A percentile compares a stretch with the other conserved stretches of the same genome.
These are phyloP conservation scores for Plasmodium knowlesi DNA, from an alignment of 169 alveolate genomes.

Conservation along the genomic window DNA sequence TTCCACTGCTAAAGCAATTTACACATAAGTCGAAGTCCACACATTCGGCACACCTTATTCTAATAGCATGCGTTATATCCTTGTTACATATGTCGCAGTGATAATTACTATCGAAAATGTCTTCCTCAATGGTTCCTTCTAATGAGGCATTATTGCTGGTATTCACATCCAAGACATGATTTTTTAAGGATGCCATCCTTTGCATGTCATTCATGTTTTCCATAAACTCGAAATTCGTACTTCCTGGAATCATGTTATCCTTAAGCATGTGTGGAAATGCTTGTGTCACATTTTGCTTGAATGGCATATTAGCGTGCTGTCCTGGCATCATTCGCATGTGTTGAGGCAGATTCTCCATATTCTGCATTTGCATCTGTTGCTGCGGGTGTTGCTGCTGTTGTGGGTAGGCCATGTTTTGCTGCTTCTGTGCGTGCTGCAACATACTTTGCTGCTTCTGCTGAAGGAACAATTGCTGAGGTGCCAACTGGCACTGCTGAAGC, in stretches of 20 bases:
- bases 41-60: conserved; percentile 93
- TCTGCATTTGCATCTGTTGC: conserved; percentile 21
- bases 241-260: conserved; percentile 9
- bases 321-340: background rate
- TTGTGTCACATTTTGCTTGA: background rate
- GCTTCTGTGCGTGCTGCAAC: conserved; percentile 20
- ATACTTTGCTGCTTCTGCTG: conserved; percentile 17
- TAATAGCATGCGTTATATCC: conserved; percentile 83
- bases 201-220: conserved; percentile 62
- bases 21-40: conserved; percentile 89
- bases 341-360: background rate
- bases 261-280: conserved; percentile 11
- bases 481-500: conserved; percentile 46
- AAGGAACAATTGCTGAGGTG: conserved; percentile 57
- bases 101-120: conserved; percentile 75
- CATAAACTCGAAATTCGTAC: conserved; percentile 30
- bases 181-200: conserved; percentile 4
- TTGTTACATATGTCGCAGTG: conserved; percentile 86
- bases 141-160: conserved; percentile 9
- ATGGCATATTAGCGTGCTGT: conserved; percentile 20
- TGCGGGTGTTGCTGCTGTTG: background rate
- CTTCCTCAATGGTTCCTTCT: conserved; percentile 53
- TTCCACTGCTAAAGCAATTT: conserved; percentile 90
- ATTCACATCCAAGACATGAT: background rate
- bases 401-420: background rate